phyloP scores from a whole-genome alignment of 108 stramenopile genomes.

The Parietichytrium sp. region DNA sequence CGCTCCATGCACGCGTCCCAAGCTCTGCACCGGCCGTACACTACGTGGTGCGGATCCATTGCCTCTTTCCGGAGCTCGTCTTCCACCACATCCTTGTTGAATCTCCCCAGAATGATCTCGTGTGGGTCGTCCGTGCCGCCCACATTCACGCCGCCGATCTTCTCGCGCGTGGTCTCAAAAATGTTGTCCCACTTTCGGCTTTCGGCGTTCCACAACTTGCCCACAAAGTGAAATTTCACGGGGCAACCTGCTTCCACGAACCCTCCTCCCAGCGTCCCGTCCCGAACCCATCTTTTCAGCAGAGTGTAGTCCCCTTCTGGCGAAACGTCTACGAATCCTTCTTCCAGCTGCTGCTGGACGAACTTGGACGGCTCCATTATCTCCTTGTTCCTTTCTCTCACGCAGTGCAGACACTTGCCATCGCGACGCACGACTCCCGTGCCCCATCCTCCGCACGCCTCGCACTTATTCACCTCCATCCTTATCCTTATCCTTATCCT shows the following conservation, averaged over 20 bases:
- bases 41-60: background rate
- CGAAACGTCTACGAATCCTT: slow-evolving; percentile 14
- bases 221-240: background rate
- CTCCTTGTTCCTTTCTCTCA: background rate
- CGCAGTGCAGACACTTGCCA: background rate
- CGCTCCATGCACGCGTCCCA: background rate
- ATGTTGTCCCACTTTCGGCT: background rate
- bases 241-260: background rate
- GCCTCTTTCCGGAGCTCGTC: background rate
- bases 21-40: background rate
- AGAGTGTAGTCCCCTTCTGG: background rate
- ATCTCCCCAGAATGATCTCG: slow-evolving; percentile 1
- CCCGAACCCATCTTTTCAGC: background rate
- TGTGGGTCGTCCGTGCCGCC: slow-evolving; percentile 32
- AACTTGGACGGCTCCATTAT: background rate
- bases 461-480: background rate
- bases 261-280: background rate
- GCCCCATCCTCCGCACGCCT: slow-evolving; percentile 26
- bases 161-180: slow-evolving; percentile 28
- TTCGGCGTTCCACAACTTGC: background rate
- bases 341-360: background rate
- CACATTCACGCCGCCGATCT: background rate
- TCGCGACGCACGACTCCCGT: background rate
- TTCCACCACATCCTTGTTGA: background rate
- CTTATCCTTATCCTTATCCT: no score